Percentiles rank a stretch among this genome's conserved stretches.
phyloP scores from a whole-genome alignment of 129 eudicot genomes.

The Lonicera japonica region DNA sequence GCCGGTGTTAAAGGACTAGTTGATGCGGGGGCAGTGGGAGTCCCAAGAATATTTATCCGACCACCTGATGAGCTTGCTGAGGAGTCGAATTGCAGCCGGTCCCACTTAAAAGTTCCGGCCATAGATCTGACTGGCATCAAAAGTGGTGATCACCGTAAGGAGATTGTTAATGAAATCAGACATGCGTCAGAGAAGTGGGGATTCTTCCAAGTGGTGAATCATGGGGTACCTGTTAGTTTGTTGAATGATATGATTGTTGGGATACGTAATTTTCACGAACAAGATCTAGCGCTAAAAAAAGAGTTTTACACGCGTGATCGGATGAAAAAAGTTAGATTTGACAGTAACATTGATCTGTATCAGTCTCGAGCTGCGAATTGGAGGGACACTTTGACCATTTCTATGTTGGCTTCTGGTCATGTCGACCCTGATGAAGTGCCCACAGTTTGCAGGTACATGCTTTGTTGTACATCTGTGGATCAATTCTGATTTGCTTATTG shows the following conservation, averaged over 20 bases:
- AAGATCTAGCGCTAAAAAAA: constrained; percentile 31
- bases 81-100: constrained; percentile 7
- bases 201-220: constrained; percentile 44
- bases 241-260: constrained; percentile 30
- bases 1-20: constrained; percentile 53
- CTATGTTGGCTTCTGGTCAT: constrained; percentile 7
- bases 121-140: constrained; percentile 23
- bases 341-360: constrained; percentile 28
- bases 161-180: constrained; percentile 22
- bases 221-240: constrained; percentile 24
- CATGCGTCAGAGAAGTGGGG: constrained; percentile 39
- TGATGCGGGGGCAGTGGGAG: constrained; percentile 33
- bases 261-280: constrained; percentile 36
- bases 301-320: constrained; percentile 29
- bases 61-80: constrained; percentile 24
- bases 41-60: constrained; percentile 45
- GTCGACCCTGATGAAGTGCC: constrained; percentile 34
- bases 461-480: too few species aligned
- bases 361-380: constrained; percentile 34
- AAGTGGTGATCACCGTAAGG: constrained; percentile 6
- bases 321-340: constrained; percentile 19
- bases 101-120: constrained; percentile 25
- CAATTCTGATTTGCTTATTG: neutral
- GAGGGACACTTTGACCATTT: constrained; percentile 43
- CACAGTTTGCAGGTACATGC: constrained; percentile 26